A percentile compares a stretch with the other conserved stretches of the same genome.
Evolutionary conservation across 1,139 yeast genomes (phyloP).

Genomic region (Yamadazyma triangularis): DNA sequence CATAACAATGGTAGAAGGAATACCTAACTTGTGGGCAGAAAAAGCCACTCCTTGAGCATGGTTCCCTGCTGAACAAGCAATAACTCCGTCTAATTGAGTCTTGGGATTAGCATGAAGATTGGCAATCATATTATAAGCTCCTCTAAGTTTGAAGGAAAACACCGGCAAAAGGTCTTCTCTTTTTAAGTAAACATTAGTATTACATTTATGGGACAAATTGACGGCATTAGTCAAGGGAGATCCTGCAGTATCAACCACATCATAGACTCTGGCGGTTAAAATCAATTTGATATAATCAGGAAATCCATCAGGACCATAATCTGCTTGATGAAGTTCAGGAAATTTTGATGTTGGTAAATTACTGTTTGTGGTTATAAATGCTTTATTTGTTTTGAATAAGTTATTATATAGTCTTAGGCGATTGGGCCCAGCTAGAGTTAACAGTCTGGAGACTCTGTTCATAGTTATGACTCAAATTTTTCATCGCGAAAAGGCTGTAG

Average conservation of each 20-base stretch:
- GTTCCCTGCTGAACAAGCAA: conserved; percentile 98
- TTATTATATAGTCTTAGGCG: too few species aligned
- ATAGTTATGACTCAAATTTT: too few species aligned
- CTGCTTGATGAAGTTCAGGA: conserved; percentile 49
- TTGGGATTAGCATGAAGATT: conserved; percentile 58
- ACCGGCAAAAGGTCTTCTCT: conserved; percentile 95
- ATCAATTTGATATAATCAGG: conserved; percentile 94
- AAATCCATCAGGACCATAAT: conserved; percentile 53
- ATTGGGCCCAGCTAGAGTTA: too few species aligned
- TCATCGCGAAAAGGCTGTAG: too few species aligned
- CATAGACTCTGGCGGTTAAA: conserved; percentile 88
- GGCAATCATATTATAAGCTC: conserved; percentile 96
- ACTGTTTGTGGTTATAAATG: too few species aligned
- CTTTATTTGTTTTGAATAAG: too few species aligned
- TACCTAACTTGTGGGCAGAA: conserved; percentile 77
- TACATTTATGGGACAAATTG: conserved; percentile 66
- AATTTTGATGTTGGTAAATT: conserved; percentile 18
- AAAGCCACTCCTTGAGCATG: conserved; percentile 99
- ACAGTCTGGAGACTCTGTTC: too few species aligned
- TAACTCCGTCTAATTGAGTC: conserved; percentile 77
- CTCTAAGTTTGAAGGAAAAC: conserved; percentile 91
- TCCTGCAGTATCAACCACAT: conserved; percentile 74
- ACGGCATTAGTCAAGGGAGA: conserved; percentile 80
- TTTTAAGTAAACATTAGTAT: conserved; percentile 71
- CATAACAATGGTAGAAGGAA: conserved; percentile 96